Base-by-base conservation (phyloP, 2,329 filamentous ascomycete genomes). In the Trichoderma guizhouense region DNA sequence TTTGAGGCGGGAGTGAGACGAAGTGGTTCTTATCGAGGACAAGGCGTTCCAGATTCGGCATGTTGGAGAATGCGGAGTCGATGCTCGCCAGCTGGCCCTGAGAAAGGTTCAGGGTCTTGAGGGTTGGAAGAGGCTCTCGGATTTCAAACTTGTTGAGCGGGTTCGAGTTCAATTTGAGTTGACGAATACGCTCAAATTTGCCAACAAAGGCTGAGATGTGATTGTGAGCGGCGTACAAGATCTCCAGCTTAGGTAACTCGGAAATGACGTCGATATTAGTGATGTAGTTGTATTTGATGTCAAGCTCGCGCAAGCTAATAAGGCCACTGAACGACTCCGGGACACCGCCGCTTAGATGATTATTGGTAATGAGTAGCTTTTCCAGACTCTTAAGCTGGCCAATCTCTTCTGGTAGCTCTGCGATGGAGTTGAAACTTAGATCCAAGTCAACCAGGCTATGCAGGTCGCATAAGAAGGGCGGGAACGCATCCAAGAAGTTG, bases 11-110 rank as follows among this genome's bases (percentile, higher is more conserved):
- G 28, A 99, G 84, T 1, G 93, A 95, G 0, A 96, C 94, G 76
- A 99, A 97, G 79, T 98, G 97, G 78, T 99, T 99, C 79, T 93
- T 95, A 82, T 98, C 95, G 69, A 99, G 86, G 21, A 95, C 91
- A 26, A 99, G 87, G 77, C 95, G 94, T 72, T 95, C 93, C 58
- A 99, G 82, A 76, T 94, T 96, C 9, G 92, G 88, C 83, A 98
- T 91, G 78, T 95, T 94, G 75, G 92, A 91, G 79, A 97, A 98
- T 15, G 95, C 88, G 60, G 93, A 91, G 79, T 98, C 96, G 67
- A 99, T 91, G 78, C 94, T 93, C 3, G 95, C 93, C 57, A 99
- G 85, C 81, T 98, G 97, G 7, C 93, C 94, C 69, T 94, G 95
- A 7, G 95, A 96, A 70, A 99, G 86, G 77, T 97, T 98, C 66